These are phyloP conservation scores for Vicia sativa DNA, from an alignment of 306 rosid genomes.

Conservation along the genomic window DNA sequence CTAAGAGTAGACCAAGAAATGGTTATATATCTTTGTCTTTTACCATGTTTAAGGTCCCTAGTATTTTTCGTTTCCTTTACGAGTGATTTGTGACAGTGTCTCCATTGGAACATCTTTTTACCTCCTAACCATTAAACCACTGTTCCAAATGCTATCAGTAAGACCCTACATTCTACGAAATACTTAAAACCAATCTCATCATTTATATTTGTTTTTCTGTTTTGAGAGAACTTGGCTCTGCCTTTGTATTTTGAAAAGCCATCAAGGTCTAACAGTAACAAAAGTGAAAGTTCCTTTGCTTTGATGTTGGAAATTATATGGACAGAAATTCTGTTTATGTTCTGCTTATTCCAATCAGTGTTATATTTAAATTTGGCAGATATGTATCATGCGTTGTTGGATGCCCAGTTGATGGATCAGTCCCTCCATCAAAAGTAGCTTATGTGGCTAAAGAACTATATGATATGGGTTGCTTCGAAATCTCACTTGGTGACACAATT, in stretches of 20 bases:
- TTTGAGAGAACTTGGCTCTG: not conserved
- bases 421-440: conserved; percentile 83
- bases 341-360: conserved; percentile 24
- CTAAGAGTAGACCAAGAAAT: no score
- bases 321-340: conserved; percentile 12
- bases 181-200: not conserved
- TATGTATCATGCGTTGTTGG: conserved; percentile 91
- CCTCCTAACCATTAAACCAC: not conserved
- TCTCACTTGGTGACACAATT: conserved; percentile 94
- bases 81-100: no score
- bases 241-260: conserved; percentile 19
- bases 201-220: conserved; percentile 5
- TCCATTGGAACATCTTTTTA: no score
- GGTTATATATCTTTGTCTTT: no score
- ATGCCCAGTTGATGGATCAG: conserved; percentile 90
- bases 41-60: no score
- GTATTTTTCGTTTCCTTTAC: no score
- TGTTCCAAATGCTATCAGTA: not conserved
- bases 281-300: conserved; percentile 17
- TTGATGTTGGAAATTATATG: conserved; percentile 24
- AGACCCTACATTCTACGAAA: not conserved
- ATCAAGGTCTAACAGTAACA: conserved; percentile 19
- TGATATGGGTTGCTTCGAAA: conserved; percentile 97
- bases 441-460: conserved; percentile 84
- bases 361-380: conserved; percentile 48